Conservation (phyloP, 495 filamentous ascomycete genomes). For the Venustampulla echinocandica region DNA sequence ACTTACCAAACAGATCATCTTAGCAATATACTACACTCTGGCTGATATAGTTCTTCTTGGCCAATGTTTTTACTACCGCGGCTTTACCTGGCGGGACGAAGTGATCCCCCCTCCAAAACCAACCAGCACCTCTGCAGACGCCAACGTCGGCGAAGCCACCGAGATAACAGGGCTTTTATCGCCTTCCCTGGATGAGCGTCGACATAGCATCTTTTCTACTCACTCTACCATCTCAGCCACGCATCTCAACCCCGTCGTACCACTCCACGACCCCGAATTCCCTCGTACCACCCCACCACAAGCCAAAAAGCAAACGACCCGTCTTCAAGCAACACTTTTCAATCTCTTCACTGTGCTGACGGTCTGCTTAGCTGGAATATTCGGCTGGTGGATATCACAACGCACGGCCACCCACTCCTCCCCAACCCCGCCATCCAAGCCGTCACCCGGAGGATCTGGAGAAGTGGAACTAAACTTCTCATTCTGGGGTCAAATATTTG, state of each 20-base stretch:
- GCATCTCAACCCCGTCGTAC: slow-evolving; percentile 74
- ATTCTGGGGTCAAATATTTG: slow-evolving; percentile 72
- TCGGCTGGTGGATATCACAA: slow-evolving; percentile 75
- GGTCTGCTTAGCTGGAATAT: slow-evolving; percentile 70
- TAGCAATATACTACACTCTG: slow-evolving; percentile 91
- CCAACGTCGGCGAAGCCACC: slow-evolving; percentile 23
- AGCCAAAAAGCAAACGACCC: slow-evolving; percentile 21
- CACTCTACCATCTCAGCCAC: slow-evolving; percentile 42
- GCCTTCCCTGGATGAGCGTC: slow-evolving; percentile 15
- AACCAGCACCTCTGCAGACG: background rate
- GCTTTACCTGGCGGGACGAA: slow-evolving; percentile 62
- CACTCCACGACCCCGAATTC: slow-evolving; percentile 40
- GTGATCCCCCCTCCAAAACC: slow-evolving; percentile 25
- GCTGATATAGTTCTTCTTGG: slow-evolving; percentile 80
- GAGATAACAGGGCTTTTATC: slow-evolving; percentile 37
- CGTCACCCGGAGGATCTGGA: too few relatives aligned
- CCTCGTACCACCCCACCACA: slow-evolving; percentile 5
- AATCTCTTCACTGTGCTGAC: slow-evolving; percentile 64
- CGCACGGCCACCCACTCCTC: slow-evolving; percentile 24
- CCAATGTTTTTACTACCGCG: slow-evolving; percentile 92
- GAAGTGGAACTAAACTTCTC: slow-evolving; percentile 51
- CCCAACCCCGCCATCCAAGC: slow-evolving; percentile 7
- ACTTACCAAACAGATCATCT: slow-evolving; percentile 47
- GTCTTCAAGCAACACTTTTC: slow-evolving; percentile 53
- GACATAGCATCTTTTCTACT: slow-evolving; percentile 28